Evolutionary conservation across 2,329 filamentous ascomycete genomes (phyloP), one percentile per base, ranked within the genome.

Genomic region (Camptophora hylomeconis): DNA sequence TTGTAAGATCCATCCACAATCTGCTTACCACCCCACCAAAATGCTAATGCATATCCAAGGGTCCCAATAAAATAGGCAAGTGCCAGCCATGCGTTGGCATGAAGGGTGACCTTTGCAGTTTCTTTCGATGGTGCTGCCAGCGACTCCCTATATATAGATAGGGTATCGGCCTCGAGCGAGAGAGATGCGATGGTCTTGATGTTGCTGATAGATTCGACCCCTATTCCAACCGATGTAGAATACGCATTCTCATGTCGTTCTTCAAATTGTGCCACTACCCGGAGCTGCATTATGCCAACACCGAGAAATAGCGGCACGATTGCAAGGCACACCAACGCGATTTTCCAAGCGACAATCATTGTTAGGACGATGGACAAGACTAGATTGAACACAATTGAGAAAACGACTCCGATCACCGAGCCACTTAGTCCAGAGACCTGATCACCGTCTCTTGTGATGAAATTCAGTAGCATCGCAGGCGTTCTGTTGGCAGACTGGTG

Each of bases 21-120:
- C 38, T 73, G 70, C 42, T 70, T 75, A 0, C 77, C 67, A 3
- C 79, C 79, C 77, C 79, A 86, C 76, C 78, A 86, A 52, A 82
- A 84, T 1, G 77, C 75, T 30, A 86, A 67, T 0, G 77, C 75
- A 45, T 83, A 80, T 15, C 82, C 69, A 28, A 80, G 62, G 44
- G 76, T 78, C 12, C 72, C 68, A 2, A 58, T 34, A 36, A 53
- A 52, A 26, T 57, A 59, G 3, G 57, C 54, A 27, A 59, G 50
- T 3, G 60, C 57, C 29, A 60, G 49, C 49, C 56, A 61, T 16
- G 61, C 45, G 36, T 56, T 62, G 11, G 53, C 56, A 22, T 61
- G 56, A 13, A 64, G 38, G 12, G 58, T 64, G 11, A 61, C 58
- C 9, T 50, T 45, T 1, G 62, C 49, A 33, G 61, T 66, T 23